Evolutionary conservation across 106 monocot genomes (phyloP).

Genomic region (Alisma plantagoaquatica): DNA sequence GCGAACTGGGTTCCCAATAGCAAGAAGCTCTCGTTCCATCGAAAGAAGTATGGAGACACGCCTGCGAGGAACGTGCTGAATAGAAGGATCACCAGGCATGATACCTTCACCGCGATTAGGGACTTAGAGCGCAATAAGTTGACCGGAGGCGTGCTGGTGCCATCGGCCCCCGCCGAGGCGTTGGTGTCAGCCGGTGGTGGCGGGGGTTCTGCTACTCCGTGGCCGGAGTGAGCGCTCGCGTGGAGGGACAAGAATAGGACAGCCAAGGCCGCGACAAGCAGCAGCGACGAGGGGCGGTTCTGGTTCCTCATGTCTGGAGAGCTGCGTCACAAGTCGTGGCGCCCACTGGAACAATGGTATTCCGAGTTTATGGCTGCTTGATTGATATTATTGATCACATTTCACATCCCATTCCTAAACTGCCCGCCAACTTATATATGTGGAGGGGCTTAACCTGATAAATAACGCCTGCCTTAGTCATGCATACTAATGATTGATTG

Average conservation of each 20-base stretch:
- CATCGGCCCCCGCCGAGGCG: background rate
- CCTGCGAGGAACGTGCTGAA: conserved; percentile 51
- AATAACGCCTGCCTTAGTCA: too few species aligned
- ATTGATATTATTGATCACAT: too few species aligned
- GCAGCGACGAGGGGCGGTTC: too few species aligned
- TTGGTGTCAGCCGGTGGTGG: background rate
- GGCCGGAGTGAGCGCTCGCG: conserved; percentile 8
- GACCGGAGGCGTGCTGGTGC: background rate
- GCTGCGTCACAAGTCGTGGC: too few species aligned
- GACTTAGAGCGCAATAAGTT: conserved; percentile 14
- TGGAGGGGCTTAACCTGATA: too few species aligned
- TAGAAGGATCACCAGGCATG: conserved; percentile 51
- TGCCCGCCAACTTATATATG: background rate
- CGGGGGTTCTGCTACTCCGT: too few species aligned
- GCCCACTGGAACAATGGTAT: too few species aligned
- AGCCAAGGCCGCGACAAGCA: too few species aligned
- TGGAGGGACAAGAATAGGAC: conserved; percentile 5
- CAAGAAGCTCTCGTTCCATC: conserved; percentile 71
- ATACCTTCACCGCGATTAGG: conserved; percentile 39
- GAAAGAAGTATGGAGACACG: conserved; percentile 57
- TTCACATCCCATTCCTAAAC: background rate
- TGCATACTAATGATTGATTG: too few species aligned
- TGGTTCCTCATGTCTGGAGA: too few species aligned
- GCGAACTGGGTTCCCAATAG: conserved; percentile 68
- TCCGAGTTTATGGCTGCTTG: too few species aligned